phyloP scores from a whole-genome alignment of 164 flowering plant genomes.

The Paratinospora sagittata region DNA sequence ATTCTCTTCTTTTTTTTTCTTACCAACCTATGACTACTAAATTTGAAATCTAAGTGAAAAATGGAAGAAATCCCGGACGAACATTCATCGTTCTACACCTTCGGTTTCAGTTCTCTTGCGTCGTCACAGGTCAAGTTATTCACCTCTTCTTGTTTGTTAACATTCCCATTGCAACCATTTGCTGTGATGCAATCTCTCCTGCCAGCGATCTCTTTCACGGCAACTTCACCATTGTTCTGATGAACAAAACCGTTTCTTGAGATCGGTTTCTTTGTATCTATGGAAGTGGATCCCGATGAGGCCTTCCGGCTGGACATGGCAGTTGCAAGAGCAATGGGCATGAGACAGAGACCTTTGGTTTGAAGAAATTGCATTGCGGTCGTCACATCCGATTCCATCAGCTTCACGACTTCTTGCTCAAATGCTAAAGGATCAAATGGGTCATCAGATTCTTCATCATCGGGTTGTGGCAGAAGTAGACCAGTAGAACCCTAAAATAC shows the following conservation, averaged over 20 bases:
- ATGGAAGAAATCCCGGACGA: background rate
- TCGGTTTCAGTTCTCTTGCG: conserved; percentile 11
- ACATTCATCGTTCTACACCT: conserved; percentile 5
- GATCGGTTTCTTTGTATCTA: conserved; percentile 15
- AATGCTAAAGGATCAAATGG: conserved; percentile 22
- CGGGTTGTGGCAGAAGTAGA: conserved; percentile 21
- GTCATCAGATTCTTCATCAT: conserved; percentile 21
- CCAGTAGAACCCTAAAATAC: conserved; percentile 24
- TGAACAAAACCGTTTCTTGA: conserved; percentile 10
- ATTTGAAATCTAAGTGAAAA: conserved; percentile 4
- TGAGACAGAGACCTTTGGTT: conserved; percentile 34
- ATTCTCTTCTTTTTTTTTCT: background rate
- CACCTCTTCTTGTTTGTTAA: conserved; percentile 20
- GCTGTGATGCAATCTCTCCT: conserved; percentile 1
- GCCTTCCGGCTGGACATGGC: conserved; percentile 25
- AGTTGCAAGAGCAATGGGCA: conserved; percentile 39
- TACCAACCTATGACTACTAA: conserved; percentile 1
- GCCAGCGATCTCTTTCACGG: conserved; percentile 2
- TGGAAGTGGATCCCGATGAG: conserved; percentile 1
- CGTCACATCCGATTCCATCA: conserved; percentile 34
- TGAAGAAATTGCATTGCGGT: conserved; percentile 37
- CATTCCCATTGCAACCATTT: conserved; percentile 16
- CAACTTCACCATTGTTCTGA: conserved; percentile 11
- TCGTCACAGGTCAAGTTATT: background rate
- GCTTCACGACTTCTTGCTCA: conserved; percentile 35